Base-by-base conservation (phyloP, 2,329 filamentous ascomycete genomes). In the Bimuria novae-zelandiae region DNA sequence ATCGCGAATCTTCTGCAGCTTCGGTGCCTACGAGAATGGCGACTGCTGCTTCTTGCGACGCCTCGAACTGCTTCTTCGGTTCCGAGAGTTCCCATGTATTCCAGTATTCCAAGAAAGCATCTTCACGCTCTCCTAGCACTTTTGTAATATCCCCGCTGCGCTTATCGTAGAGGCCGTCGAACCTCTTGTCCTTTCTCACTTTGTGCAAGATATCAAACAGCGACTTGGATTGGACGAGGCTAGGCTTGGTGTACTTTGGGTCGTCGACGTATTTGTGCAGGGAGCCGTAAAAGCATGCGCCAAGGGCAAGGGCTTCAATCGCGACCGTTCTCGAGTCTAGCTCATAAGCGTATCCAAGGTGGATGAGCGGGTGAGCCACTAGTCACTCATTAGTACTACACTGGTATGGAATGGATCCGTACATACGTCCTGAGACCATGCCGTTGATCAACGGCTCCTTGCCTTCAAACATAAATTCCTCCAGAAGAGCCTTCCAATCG, bases 321-420 rank as follows among this genome's bases (percentile, higher is more conserved):
- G 87, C 92, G 17, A 97, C 72, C 59, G 95, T 93, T 53, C 88
- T 89, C 62, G 84, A 94, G 56, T 89, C 84, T 64, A 97, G 81
- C 77, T 99, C 93, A 68, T 89, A 93, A 8, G 92, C 94, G 70
- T 96, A 97, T n/a, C 86, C 92, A 2, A 99, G 82, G 67, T 97
- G 94, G 53, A 97, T 94, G n/a, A 97, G 79, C 1, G 93, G 90
- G 65, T 97, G 90, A 16, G 89, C 93, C 55, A 96, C 89, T 93
- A 39, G 17, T 29, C 10, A 2, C 1, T 16, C 8, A 40, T 66
- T 56, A 54, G 60, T 40, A 42, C 50, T 12, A 32, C 16, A 27
- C 23, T 33, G 29, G 47, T 49, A 21, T 35, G 17, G 48, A 7
- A 25, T 7, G 16, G 21, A 7, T 21, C 12, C 27, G 29, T 14